Percentiles rank a stretch among this genome's conserved stretches.
Conservation (phyloP, 108 stramenopile species). For the Cyclotella baltica region DNA sequence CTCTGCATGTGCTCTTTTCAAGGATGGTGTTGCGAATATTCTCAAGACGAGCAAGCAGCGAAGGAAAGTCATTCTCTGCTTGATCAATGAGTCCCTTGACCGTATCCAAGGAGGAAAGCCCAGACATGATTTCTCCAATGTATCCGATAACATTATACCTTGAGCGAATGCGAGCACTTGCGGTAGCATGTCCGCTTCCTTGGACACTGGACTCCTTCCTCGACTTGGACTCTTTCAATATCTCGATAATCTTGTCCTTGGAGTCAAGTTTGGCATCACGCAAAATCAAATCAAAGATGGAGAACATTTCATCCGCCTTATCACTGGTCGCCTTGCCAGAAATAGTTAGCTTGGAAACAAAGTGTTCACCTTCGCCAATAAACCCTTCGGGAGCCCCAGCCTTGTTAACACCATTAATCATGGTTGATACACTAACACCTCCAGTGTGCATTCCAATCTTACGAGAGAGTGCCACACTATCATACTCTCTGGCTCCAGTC, state of each 20-base stretch:
- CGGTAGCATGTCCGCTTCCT: slow-evolving; percentile 85
- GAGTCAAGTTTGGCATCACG: slow-evolving; percentile 91
- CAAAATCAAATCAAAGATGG: slow-evolving; percentile 86
- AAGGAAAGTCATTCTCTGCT: slow-evolving; percentile 95
- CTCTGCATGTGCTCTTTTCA: slow-evolving; percentile 64
- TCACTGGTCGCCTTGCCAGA: slow-evolving; percentile 89
- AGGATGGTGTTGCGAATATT: slow-evolving; percentile 86
- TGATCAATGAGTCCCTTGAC: slow-evolving; percentile 81
- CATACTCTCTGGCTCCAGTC: slow-evolving; percentile 90
- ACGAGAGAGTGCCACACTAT: slow-evolving; percentile 84
- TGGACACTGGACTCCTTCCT: slow-evolving; percentile 75
- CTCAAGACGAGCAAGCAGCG: slow-evolving; percentile 84
- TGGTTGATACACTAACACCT: slow-evolving; percentile 70
- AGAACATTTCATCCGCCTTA: slow-evolving; percentile 88
- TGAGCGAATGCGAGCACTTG: slow-evolving; percentile 81
- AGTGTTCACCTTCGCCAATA: slow-evolving; percentile 68
- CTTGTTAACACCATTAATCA: slow-evolving; percentile 76
- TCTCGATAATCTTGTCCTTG: slow-evolving; percentile 89
- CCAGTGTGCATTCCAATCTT: slow-evolving; percentile 91
- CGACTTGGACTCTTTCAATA: slow-evolving; percentile 89
- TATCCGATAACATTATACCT: slow-evolving; percentile 89
- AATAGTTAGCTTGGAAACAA: slow-evolving; percentile 81
- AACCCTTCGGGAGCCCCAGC: slow-evolving; percentile 59
- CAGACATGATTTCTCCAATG: slow-evolving; percentile 92
- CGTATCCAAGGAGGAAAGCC: slow-evolving; percentile 83